These are phyloP conservation scores for Pseudopediastrum boryanum DNA, from an alignment of 139 green algal species.

Conservation along the genomic window DNA sequence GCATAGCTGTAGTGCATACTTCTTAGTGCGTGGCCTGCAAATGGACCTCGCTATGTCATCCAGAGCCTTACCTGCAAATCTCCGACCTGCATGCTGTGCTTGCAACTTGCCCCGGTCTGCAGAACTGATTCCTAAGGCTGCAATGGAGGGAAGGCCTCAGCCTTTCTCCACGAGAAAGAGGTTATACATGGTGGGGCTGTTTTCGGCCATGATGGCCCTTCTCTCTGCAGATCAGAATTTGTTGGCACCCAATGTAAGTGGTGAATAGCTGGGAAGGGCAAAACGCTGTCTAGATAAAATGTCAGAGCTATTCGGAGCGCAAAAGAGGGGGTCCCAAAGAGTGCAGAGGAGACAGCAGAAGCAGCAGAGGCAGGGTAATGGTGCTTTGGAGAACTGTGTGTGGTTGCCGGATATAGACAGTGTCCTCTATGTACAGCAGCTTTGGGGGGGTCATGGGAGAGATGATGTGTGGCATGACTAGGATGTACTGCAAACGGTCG, in stretches of 20 bases:
- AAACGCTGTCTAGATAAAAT: too few relatives aligned
- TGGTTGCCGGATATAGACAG: not conserved
- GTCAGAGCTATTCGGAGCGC: not conserved
- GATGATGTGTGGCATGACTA: too few relatives aligned
- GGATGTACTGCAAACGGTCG: too few relatives aligned
- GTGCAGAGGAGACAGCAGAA: not conserved
- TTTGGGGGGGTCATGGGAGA: too few relatives aligned
- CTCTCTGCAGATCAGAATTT: conserved; percentile 93
- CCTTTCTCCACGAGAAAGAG: conserved; percentile 38
- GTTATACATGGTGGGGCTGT: conserved; percentile 70
- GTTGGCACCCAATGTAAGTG: conserved; percentile 80
- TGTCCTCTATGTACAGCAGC: not conserved
- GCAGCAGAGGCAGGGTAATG: not conserved
- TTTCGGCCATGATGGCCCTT: conserved; percentile 73
- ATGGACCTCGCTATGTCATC: too few relatives aligned
- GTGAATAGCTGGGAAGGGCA: too few relatives aligned
- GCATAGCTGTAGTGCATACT: not conserved
- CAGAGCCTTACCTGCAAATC: too few relatives aligned
- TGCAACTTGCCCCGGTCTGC: not conserved
- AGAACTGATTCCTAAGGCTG: conserved; percentile 28
- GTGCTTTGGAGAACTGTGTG: not conserved
- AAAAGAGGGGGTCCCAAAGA: not conserved
- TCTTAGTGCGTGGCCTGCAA: not conserved
- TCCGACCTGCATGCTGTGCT: not conserved
- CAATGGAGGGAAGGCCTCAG: conserved; percentile 32